Conservation (phyloP, 192 early-diverging fungal species). For the Thamnidium elegans region DNA sequence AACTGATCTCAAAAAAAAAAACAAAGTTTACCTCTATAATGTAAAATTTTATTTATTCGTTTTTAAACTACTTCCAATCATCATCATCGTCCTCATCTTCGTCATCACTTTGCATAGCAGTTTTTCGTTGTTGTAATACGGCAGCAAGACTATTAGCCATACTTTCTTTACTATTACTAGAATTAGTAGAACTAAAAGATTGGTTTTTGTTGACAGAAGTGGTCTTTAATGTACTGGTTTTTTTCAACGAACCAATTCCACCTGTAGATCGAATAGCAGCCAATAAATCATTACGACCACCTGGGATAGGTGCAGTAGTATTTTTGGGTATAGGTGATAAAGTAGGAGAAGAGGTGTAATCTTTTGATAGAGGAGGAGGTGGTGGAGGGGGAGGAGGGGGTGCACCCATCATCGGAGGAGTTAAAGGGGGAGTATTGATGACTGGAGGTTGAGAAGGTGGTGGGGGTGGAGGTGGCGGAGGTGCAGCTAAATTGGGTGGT, state of each 20-base stretch:
- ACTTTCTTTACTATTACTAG: not conserved
- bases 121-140: conserved; percentile 24
- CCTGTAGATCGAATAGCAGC: conserved; percentile 47
- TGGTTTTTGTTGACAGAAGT: not conserved
- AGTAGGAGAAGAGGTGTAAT: not conserved
- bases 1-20: too few relatives aligned
- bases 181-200: not conserved
- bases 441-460: conserved; percentile 20
- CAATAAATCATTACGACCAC: conserved; percentile 41
- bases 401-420: not conserved
- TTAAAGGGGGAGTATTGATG: not conserved
- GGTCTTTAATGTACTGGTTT: conserved; percentile 14
- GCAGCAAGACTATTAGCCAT: conserved; percentile 22
- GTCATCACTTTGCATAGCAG: conserved; percentile 31
- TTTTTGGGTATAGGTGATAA: not conserved
- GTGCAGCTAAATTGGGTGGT: not conserved
- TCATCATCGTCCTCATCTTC: conserved; percentile 33
- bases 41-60: too few relatives aligned
- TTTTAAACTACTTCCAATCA: conserved; percentile 26
- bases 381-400: conserved; percentile 3
- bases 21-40: too few relatives aligned
- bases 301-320: not conserved
- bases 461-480: conserved; percentile 26
- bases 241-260: conserved; percentile 43
- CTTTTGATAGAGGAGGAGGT: conserved; percentile 3